Evolutionary conservation across 345 rosid species (phyloP).

Genomic region (Theobroma cacao): DNA sequence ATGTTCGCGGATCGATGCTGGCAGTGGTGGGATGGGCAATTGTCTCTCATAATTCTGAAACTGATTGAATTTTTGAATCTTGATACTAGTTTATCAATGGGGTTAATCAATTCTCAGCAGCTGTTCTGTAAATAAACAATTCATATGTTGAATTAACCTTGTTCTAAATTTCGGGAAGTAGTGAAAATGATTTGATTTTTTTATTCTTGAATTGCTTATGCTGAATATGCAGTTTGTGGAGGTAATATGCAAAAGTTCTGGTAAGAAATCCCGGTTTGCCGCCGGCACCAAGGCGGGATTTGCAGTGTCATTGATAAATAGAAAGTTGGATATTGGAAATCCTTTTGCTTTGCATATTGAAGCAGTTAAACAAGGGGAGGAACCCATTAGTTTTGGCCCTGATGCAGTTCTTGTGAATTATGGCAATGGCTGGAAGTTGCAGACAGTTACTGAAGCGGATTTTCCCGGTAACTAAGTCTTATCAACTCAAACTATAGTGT

Average conservation of each 20-base stretch:
- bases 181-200: background rate
- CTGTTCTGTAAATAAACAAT: background rate
- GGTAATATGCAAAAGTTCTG: constrained; percentile 54
- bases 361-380: constrained; percentile 67
- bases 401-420: constrained; percentile 59
- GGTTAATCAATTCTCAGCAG: background rate
- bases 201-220: background rate
- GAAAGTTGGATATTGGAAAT: constrained; percentile 44
- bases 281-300: constrained; percentile 74
- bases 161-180: background rate
- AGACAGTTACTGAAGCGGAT: constrained; percentile 47
- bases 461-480: constrained; percentile 25
- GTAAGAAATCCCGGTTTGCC: constrained; percentile 56
- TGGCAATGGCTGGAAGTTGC: constrained; percentile 69
- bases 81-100: background rate
- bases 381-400: constrained; percentile 74
- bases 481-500: background rate
- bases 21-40: background rate
- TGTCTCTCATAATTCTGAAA: background rate
- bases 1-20: background rate
- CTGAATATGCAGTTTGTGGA: constrained; percentile 54
- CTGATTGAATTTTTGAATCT: background rate
- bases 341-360: constrained; percentile 52
- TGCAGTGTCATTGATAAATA: constrained; percentile 72
- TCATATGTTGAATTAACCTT: background rate